Conservation (phyloP, 768 basidiomycete genomes). For the Coprinopsis strossmayeri region DNA sequence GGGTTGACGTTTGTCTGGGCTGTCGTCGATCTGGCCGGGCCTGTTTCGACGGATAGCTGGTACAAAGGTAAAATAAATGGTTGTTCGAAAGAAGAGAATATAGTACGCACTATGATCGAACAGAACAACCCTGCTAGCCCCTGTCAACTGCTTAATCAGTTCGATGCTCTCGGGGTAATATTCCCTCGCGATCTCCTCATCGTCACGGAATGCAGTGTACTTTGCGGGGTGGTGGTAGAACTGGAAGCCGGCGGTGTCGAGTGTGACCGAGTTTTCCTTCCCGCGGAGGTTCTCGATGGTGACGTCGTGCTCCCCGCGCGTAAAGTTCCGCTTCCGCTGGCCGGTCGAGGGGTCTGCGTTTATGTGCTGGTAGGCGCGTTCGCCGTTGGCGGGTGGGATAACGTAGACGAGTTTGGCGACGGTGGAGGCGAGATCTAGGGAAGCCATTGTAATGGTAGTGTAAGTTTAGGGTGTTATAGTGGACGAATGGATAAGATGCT, state of each 20-base stretch:
- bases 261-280: slow-evolving; percentile 33
- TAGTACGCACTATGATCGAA: slow-evolving; percentile 54
- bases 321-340: no score
- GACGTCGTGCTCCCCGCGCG: no score
- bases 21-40: slow-evolving; percentile 29
- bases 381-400: no score
- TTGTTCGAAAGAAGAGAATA: background rate
- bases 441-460: no score
- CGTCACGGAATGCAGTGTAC: slow-evolving; percentile 33
- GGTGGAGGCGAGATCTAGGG: no score
- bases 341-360: no score
- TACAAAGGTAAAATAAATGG: background rate
- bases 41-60: slow-evolving; percentile 42
- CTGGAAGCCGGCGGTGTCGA: slow-evolving; percentile 50
- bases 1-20: slow-evolving; percentile 36
- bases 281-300: slow-evolving; percentile 53
- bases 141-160: slow-evolving; percentile 49
- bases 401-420: no score
- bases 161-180: slow-evolving; percentile 56
- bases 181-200: slow-evolving; percentile 36
- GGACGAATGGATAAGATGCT: no score
- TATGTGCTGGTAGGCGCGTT: no score
- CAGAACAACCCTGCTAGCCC: slow-evolving; percentile 49
- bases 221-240: slow-evolving; percentile 28
- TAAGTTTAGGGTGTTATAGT: no score